phyloP scores from a whole-genome alignment of 139 green algal genomes.

The Astrephomene gubernaculifera region DNA sequence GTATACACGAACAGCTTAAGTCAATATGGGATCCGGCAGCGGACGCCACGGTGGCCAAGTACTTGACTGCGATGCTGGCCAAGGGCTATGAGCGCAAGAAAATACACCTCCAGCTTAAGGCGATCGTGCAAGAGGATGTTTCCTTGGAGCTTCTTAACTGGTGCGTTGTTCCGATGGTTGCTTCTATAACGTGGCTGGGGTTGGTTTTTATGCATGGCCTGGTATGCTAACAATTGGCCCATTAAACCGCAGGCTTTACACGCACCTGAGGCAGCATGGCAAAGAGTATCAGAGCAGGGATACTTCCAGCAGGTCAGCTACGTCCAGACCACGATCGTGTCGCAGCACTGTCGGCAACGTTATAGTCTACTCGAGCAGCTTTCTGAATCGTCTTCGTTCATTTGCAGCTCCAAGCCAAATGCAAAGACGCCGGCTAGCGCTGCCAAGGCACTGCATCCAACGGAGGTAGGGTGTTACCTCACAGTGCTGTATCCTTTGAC shows the following conservation, averaged over 20 bases:
- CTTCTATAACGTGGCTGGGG: too few relatives aligned
- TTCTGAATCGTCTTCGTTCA: not conserved
- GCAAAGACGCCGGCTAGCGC: not conserved
- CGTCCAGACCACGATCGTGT: not conserved
- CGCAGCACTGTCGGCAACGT: not conserved
- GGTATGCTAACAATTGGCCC: not conserved
- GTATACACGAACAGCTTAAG: conserved; percentile 11
- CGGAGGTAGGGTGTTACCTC: not conserved
- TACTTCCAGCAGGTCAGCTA: conserved; percentile 5
- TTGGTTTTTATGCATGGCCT: too few relatives aligned
- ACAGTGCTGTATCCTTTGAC: too few relatives aligned
- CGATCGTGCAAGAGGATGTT: conserved; percentile 12
- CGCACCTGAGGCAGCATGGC: conserved; percentile 22
- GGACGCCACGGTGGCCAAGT: conserved; percentile 30
- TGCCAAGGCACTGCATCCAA: not conserved
- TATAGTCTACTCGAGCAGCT: not conserved
- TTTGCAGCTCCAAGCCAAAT: conserved; percentile 7
- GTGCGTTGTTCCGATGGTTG: too few relatives aligned
- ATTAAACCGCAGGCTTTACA: conserved; percentile 27
- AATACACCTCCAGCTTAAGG: conserved; percentile 4
- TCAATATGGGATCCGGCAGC: conserved; percentile 33
- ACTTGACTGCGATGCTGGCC: conserved; percentile 13
- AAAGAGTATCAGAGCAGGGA: conserved; percentile 14
- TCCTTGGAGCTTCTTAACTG: conserved; percentile 17
- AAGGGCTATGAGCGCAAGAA: conserved; percentile 34